Percentiles rank a stretch among this genome's conserved stretches.
These are phyloP conservation scores for Debaryomyces maramus DNA, from an alignment of 805 yeast species.

Conservation along the genomic window DNA sequence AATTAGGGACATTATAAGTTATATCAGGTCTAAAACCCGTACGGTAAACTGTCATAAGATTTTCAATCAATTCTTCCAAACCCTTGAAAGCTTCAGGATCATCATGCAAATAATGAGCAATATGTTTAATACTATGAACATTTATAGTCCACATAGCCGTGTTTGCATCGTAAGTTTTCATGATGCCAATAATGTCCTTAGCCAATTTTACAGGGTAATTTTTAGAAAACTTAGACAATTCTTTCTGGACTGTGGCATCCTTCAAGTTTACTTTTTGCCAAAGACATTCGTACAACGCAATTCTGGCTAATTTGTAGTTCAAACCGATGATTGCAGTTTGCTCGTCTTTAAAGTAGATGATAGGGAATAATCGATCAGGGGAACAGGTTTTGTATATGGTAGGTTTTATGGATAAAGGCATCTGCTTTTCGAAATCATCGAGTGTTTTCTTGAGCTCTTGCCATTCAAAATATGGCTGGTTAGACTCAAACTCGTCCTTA, in stretches of 20 bases:
- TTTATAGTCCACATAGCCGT: constrained; percentile 34
- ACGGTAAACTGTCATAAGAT: constrained; percentile 14
- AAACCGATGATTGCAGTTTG: constrained; percentile 32
- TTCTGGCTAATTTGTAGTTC: constrained; percentile 29
- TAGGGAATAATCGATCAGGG: constrained; percentile 26
- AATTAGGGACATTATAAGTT: too few relatives aligned
- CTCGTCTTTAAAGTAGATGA: constrained; percentile 37
- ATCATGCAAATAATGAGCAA: constrained; percentile 22
- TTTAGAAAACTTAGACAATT: constrained; percentile 23
- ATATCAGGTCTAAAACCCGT: constrained; percentile 5
- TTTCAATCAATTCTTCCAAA: constrained; percentile 20
- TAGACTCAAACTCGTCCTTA: constrained; percentile 23
- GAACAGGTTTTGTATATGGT: constrained; percentile 28
- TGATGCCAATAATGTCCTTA: constrained; percentile 38
- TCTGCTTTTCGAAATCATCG: constrained; percentile 27
- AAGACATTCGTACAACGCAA: constrained; percentile 31
- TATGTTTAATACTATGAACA: constrained; percentile 33
- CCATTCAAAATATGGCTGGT: constrained; percentile 28
- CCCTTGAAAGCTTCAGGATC: constrained; percentile 19
- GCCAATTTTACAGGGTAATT: constrained; percentile 28
- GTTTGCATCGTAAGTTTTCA: constrained; percentile 37
- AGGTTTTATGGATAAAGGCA: constrained; percentile 34
- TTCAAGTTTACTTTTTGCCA: constrained; percentile 17
- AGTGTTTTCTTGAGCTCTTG: constrained; percentile 22
- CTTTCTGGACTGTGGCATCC: constrained; percentile 16